Percentiles rank a stretch among this genome's conserved stretches.
Evolutionary conservation across 345 rosid species (phyloP).

Genomic region (Acer negundo): DNA sequence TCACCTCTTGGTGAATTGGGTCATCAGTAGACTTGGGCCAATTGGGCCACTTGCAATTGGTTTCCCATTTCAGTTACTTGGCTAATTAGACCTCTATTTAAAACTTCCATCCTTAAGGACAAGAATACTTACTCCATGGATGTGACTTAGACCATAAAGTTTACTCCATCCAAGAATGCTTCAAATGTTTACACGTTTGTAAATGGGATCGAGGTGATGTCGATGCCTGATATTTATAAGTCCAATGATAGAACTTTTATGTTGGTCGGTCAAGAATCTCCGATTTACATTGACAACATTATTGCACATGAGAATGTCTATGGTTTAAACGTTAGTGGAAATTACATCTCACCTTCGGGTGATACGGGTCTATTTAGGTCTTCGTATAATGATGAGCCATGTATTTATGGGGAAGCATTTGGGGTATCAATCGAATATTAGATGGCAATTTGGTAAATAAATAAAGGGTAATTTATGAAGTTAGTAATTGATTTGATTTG

Average conservation of each 20-base stretch:
- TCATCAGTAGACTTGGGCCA: no score
- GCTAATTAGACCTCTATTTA: no score
- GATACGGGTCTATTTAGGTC: conserved; percentile 82
- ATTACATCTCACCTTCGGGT: conserved; percentile 64
- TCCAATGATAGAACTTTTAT: conserved; percentile 38
- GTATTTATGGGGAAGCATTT: conserved; percentile 53
- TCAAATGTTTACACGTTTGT: conserved; percentile 70
- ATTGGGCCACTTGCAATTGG: no score
- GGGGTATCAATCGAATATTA: no score
- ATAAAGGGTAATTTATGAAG: no score
- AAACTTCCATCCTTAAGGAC: no score
- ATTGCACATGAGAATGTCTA: conserved; percentile 84
- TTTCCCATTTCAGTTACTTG: no score
- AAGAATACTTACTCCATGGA: no score
- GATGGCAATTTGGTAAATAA: no score
- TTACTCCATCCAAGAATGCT: conserved; percentile 54
- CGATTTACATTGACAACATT: conserved; percentile 49
- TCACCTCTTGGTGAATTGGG: no score
- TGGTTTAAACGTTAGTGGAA: conserved; percentile 86
- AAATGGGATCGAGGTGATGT: conserved; percentile 90
- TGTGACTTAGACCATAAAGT: conserved; percentile 57
- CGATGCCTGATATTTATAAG: conserved; percentile 85
- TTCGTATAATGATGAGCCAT: conserved; percentile 73
- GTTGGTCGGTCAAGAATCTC: conserved; percentile 41
- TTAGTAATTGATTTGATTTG: no score